A percentile compares a stretch with the other conserved stretches of the same genome.
These are phyloP conservation scores for Fraxinus ornus DNA, from an alignment of 305 asterid species.

Conservation along the genomic window DNA sequence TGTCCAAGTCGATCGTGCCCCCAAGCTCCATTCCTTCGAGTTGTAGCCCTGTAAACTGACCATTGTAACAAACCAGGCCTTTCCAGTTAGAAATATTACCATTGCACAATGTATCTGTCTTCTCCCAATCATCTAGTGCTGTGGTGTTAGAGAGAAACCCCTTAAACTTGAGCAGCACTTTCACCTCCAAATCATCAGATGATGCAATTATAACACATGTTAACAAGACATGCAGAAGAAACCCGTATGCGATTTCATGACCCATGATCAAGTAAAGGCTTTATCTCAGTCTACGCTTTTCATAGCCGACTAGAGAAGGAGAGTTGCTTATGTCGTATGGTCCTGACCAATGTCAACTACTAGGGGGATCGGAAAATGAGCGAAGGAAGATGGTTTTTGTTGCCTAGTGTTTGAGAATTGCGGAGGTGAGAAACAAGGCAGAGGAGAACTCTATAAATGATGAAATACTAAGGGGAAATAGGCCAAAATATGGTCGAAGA, in stretches of 20 bases:
- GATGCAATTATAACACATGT: background rate
- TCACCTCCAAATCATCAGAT: background rate
- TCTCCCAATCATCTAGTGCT: slow-evolving; percentile 27
- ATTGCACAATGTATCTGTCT: slow-evolving; percentile 17
- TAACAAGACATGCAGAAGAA: background rate
- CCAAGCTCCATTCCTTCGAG: slow-evolving; percentile 56
- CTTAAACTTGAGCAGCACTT: slow-evolving; percentile 20
- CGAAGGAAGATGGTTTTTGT: background rate
- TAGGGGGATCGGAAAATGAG: background rate
- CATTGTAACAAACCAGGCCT: slow-evolving; percentile 31
- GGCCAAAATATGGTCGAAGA: background rate
- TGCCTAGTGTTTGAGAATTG: background rate
- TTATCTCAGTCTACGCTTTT: background rate
- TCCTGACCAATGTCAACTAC: background rate
- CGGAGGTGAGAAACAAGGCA: background rate
- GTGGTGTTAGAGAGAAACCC: slow-evolving; percentile 17
- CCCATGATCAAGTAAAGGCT: background rate
- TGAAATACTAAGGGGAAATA: background rate
- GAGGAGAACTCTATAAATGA: background rate
- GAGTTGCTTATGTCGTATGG: background rate
- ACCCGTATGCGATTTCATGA: background rate
- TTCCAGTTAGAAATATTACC: slow-evolving; percentile 26
- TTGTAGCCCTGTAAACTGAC: slow-evolving; percentile 19
- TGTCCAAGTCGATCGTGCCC: slow-evolving; percentile 39
- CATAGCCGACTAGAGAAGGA: background rate